phyloP scores from a whole-genome alignment of 139 green algal genomes.

The Chlorokybus atmophyticus region DNA sequence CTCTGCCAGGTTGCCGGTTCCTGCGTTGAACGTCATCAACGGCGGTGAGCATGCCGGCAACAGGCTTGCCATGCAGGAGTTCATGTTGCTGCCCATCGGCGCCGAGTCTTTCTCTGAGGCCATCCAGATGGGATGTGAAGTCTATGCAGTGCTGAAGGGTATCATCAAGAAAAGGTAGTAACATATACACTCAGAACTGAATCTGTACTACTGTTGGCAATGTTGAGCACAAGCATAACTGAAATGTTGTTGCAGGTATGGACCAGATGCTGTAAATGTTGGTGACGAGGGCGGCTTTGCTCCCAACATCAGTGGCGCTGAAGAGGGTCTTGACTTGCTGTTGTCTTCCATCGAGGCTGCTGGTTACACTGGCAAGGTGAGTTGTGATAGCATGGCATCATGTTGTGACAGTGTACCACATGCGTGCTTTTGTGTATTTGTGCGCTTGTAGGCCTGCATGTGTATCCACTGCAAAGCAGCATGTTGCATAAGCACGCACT shows the following conservation, averaged over 20 bases:
- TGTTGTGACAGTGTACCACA: too few relatives aligned
- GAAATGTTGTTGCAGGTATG: too few relatives aligned
- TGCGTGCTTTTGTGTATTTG: too few relatives aligned
- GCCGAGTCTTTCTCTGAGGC: slow-evolving; percentile 75
- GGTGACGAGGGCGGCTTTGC: slow-evolving; percentile 98
- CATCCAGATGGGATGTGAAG: slow-evolving; percentile 83
- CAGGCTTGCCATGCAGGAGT: slow-evolving; percentile 98
- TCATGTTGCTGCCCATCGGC: slow-evolving; percentile 96
- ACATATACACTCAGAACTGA: too few relatives aligned
- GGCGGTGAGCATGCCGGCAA: slow-evolving; percentile 94
- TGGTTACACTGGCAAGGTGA: slow-evolving; percentile 76
- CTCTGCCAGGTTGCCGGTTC: slow-evolving; percentile 97
- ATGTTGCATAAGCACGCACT: too few relatives aligned
- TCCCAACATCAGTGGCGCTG: slow-evolving; percentile 84
- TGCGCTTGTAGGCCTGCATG: too few relatives aligned
- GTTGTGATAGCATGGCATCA: too few relatives aligned
- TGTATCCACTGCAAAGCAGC: too few relatives aligned
- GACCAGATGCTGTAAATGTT: slow-evolving; percentile 93
- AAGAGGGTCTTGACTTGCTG: slow-evolving; percentile 88
- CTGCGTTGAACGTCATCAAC: slow-evolving; percentile 99
- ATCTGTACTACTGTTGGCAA: too few relatives aligned
- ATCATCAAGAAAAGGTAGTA: slow-evolving; percentile 74
- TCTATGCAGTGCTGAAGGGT: slow-evolving; percentile 94
- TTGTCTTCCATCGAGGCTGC: slow-evolving; percentile 83
- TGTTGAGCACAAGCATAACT: too few relatives aligned